phyloP scores from a whole-genome alignment of 2,329 filamentous ascomycete genomes.

The Cladosporium velox region DNA sequence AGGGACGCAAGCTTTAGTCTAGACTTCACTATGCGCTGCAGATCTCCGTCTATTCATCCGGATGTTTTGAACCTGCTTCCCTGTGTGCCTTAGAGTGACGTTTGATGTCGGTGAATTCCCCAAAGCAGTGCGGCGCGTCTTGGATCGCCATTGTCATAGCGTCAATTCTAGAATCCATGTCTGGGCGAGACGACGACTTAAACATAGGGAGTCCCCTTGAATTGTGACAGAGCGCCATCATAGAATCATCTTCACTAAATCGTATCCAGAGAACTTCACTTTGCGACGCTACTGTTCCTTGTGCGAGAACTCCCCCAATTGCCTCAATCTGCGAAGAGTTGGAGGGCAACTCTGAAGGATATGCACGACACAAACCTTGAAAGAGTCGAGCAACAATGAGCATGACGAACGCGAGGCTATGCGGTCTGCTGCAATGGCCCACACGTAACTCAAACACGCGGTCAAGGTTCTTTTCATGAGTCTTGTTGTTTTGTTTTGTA shows the following conservation, averaged over 20 bases:
- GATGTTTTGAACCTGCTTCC: background rate
- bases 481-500: background rate
- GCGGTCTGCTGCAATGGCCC: background rate
- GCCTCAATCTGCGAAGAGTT: too few relatives aligned
- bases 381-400: background rate
- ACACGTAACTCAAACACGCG: background rate
- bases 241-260: background rate
- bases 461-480: background rate
- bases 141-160: background rate
- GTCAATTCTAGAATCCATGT: background rate
- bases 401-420: background rate
- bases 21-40: background rate
- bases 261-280: background rate
- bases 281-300: background rate
- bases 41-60: background rate
- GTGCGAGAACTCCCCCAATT: background rate
- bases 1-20: background rate
- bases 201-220: background rate
- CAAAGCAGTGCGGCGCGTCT: background rate
- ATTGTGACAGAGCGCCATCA: background rate
- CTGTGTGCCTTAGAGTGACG: background rate
- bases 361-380: background rate
- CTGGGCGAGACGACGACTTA: background rate
- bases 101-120: background rate
- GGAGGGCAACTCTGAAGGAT: background rate